Conservation (phyloP, 1,284 basidiomycete species). For the Tausonia pullulans region DNA sequence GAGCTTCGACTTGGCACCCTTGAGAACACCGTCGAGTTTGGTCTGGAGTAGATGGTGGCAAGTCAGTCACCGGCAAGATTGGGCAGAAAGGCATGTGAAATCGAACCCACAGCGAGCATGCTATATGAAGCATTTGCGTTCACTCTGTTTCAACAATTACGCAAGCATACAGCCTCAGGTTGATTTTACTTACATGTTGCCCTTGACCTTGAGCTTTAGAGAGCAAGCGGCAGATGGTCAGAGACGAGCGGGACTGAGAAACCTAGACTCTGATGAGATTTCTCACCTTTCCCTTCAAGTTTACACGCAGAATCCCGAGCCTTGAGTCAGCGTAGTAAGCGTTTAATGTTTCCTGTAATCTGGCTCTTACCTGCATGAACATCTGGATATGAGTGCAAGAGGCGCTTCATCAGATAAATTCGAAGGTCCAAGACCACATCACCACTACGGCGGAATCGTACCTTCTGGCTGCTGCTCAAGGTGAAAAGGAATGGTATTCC, state of each 20-base stretch:
- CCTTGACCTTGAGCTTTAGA: conserved; percentile 17
- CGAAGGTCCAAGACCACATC: too few species aligned
- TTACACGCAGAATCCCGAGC: background rate
- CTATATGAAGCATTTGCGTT: too few species aligned
- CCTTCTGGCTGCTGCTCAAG: too few species aligned
- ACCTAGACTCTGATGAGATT: background rate
- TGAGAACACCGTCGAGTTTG: conserved; percentile 17
- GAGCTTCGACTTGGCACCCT: conserved; percentile 13
- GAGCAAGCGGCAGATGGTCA: background rate
- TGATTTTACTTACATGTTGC: conserved; percentile 1
- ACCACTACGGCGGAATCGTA: too few species aligned
- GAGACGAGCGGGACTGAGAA: background rate
- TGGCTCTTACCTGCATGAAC: conserved; percentile 7
- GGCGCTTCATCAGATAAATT: too few species aligned
- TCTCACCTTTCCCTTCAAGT: conserved; percentile 7
- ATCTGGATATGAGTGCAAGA: background rate
- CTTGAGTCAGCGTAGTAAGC: too few species aligned
- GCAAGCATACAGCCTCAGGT: too few species aligned
- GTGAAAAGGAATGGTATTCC: too few species aligned
- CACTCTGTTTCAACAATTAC: too few species aligned
- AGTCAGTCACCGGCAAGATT: background rate
- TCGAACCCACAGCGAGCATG: conserved; percentile 8
- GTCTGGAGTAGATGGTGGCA: background rate
- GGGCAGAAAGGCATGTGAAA: background rate
- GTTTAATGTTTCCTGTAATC: too few species aligned